Conservation (phyloP, 164 flowering plant genomes). For the Sextonia rubra region DNA sequence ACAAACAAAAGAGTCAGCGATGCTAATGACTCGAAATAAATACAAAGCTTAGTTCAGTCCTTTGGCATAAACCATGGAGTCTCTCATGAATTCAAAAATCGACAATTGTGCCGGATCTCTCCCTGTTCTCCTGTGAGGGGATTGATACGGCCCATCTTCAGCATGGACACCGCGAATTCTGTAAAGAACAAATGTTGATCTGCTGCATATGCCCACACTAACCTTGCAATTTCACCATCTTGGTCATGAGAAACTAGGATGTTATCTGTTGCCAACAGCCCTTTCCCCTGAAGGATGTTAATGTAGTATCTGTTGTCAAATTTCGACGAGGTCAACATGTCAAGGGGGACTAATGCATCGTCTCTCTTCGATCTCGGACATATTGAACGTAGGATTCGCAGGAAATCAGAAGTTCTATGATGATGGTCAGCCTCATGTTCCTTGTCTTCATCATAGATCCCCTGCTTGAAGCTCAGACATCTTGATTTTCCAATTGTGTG, state of each 20-base stretch:
- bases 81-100: constrained; percentile 28
- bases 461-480: constrained; percentile 60
- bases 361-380: constrained; percentile 52
- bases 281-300: constrained; percentile 55
- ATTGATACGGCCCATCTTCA: constrained; percentile 78
- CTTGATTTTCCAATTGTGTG: constrained; percentile 78
- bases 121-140: constrained; percentile 58
- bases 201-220: constrained; percentile 11
- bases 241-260: constrained; percentile 43
- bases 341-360: constrained; percentile 39
- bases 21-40: too few species aligned
- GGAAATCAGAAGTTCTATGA: constrained; percentile 34
- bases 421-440: constrained; percentile 27
- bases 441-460: constrained; percentile 25
- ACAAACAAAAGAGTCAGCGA: too few species aligned
- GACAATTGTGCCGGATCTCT: constrained; percentile 56
- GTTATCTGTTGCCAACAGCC: constrained; percentile 55
- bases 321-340: constrained; percentile 43
- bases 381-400: constrained; percentile 40
- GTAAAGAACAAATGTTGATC: constrained; percentile 33
- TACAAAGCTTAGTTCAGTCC: too few species aligned
- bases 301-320: constrained; percentile 65
- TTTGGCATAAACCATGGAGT: too few species aligned
- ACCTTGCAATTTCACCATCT: constrained; percentile 31
- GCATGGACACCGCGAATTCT: constrained; percentile 45